phyloP scores from a whole-genome alignment of 2,329 filamentous ascomycete genomes.

The Ceratocystis variospora region DNA sequence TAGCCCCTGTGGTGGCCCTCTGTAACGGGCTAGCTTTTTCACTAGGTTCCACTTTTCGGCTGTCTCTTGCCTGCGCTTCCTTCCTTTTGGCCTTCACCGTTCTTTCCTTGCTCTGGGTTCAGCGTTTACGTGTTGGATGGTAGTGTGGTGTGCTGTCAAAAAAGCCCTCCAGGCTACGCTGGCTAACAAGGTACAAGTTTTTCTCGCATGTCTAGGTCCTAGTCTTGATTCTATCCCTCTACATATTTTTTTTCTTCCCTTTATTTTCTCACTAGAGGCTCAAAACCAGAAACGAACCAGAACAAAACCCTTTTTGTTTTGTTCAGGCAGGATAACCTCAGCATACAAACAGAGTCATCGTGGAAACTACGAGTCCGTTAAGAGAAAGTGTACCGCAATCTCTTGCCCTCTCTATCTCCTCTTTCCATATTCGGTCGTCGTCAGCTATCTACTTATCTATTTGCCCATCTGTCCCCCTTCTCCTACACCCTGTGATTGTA shows the following conservation, averaged over 20 bases:
- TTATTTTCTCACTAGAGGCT: neutral
- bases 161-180: neutral
- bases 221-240: neutral
- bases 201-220: neutral
- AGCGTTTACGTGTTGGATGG: neutral
- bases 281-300: neutral
- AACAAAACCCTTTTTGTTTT: neutral
- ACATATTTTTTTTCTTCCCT: neutral
- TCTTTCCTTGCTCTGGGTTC: neutral
- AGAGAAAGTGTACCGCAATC: neutral
- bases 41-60: slow-evolving; percentile 3
- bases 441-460: neutral
- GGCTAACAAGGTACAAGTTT: neutral
- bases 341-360: neutral
- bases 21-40: neutral
- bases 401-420: neutral
- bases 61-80: neutral
- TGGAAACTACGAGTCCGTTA: neutral
- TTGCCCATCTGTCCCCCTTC: neutral
- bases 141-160: slow-evolving; percentile 7
- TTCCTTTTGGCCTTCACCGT: neutral
- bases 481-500: neutral
- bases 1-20: neutral
- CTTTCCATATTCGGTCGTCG: neutral
- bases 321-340: neutral